Percentiles rank a stretch among this genome's conserved stretches.
These are phyloP conservation scores for Omphalea diandra DNA, from an alignment of 441 rosid genomes.

Conservation along the genomic window DNA sequence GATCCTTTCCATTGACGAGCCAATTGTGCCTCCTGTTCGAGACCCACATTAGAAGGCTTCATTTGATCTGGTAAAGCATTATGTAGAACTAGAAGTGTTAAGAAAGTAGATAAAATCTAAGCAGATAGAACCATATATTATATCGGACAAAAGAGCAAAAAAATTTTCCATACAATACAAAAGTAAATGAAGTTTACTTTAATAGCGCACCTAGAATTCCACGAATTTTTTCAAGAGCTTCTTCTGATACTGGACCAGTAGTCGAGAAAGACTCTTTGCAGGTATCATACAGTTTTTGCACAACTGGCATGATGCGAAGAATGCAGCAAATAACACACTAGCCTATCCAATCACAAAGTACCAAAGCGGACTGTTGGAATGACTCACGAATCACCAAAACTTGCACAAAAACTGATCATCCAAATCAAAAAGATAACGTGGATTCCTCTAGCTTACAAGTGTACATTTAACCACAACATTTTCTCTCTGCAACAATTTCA, in stretches of 20 bases:
- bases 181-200: neutral
- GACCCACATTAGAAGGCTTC: constrained; percentile 97
- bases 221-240: constrained; percentile 42
- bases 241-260: constrained; percentile 47
- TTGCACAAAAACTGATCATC: neutral
- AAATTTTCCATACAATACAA: neutral
- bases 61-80: constrained; percentile 69
- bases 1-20: constrained; percentile 72
- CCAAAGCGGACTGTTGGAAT: constrained; percentile 10
- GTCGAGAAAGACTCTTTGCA: constrained; percentile 49
- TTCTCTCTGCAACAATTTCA: constrained; percentile 29
- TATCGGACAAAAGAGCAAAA: neutral
- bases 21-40: constrained; percentile 90
- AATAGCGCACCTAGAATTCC: constrained; percentile 39
- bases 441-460: constrained; percentile 16
- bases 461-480: constrained; percentile 20
- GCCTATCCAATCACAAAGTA: constrained; percentile 7
- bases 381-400: constrained; percentile 13
- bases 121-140: neutral
- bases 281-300: constrained; percentile 45
- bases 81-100: constrained; percentile 10
- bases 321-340: constrained; percentile 8
- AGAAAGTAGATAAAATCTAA: neutral
- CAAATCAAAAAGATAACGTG: constrained; percentile 8
- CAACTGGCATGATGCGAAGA: constrained; percentile 33